Conservation (phyloP, 305 asterid genomes). For the Petunia hybrid region DNA sequence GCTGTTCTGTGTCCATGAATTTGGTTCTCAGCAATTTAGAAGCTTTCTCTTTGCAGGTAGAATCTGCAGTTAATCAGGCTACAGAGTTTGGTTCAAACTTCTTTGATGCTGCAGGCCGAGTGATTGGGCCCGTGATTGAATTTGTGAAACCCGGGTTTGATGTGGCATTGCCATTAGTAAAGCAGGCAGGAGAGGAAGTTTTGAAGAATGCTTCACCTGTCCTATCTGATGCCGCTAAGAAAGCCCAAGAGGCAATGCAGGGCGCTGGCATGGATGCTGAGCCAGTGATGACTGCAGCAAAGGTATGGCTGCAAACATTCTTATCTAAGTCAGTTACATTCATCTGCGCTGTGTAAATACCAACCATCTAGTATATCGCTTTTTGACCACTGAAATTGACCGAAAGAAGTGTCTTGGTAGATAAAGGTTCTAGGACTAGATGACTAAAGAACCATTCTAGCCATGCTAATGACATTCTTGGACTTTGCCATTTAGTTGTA, state of each 20-base stretch:
- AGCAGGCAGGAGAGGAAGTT: constrained; percentile 81
- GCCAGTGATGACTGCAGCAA: constrained; percentile 79
- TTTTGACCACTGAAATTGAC: neutral
- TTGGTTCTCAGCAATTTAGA: constrained; percentile 10
- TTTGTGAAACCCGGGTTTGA: constrained; percentile 81
- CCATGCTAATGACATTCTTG: neutral
- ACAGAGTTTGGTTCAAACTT: constrained; percentile 64
- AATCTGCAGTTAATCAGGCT: constrained; percentile 72
- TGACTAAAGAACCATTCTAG: neutral
- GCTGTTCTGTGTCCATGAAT: neutral
- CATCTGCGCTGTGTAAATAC: neutral
- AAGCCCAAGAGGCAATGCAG: constrained; percentile 91
- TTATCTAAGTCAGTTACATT: neutral
- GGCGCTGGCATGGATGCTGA: constrained; percentile 80
- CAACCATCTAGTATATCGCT: neutral
- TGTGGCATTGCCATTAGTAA: constrained; percentile 68
- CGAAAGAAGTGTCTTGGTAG: neutral
- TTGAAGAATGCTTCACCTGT: constrained; percentile 82
- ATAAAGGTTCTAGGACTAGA: neutral
- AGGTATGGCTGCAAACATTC: constrained; percentile 47
- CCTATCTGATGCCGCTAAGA: constrained; percentile 82
- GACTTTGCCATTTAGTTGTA: neutral
- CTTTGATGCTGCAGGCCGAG: constrained; percentile 58
- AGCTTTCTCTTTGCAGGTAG: constrained; percentile 56
- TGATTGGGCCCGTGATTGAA: constrained; percentile 65